Base-by-base conservation (phyloP, 768 basidiomycete species). In the Tephrocybe sp. region DNA sequence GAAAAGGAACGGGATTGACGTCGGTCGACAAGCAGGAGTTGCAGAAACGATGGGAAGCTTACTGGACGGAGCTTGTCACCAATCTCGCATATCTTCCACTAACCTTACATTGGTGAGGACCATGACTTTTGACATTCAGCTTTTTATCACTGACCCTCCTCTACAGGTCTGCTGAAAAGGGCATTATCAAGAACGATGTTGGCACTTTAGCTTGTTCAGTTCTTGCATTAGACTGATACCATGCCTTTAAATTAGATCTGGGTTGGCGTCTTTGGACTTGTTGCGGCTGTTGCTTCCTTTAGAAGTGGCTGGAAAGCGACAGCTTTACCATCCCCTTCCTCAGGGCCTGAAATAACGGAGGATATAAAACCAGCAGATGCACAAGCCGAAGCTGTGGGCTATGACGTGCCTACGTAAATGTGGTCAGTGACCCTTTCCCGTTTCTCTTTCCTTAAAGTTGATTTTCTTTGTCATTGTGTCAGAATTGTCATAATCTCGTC, bases 61-160 rank as follows among this genome's bases (percentile, higher is more conserved):
- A 84, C 47, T 83, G 82, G 78, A 85, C 81, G 43, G 89, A 92
- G 52, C 63, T 87, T 9, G 64, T 88, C 12, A 80, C 82, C 41
- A 92, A 92, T 60, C 53, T 86, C 7, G 82, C 82, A 21, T 88
- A 91, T 62, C 68, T 92, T n/a, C 93, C 92, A 3, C 64, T 90
- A 42, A 89, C 92, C 2, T 65, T 92, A 48, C 93, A 96, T 63
- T 93, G 91, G 92, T 90, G 55, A 46, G 79, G 53, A 12, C 7
- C n/a, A 30, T 22, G 15, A 40, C 8, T 5, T n/a, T 36, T 18
- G n/a, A 38, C n/a, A 7, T 46, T 12, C 24, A 19, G 4, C 34
- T 41, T 40, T 37, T 24, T 26, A 45, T 32, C 31, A 39, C 12
- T 49, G n/a, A 42, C 26, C 4, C n/a, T 25, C 24, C 30, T 19